Evolutionary conservation across 495 filamentous ascomycete genomes (phyloP).

Genomic region (Aspergillus funiculosus): DNA sequence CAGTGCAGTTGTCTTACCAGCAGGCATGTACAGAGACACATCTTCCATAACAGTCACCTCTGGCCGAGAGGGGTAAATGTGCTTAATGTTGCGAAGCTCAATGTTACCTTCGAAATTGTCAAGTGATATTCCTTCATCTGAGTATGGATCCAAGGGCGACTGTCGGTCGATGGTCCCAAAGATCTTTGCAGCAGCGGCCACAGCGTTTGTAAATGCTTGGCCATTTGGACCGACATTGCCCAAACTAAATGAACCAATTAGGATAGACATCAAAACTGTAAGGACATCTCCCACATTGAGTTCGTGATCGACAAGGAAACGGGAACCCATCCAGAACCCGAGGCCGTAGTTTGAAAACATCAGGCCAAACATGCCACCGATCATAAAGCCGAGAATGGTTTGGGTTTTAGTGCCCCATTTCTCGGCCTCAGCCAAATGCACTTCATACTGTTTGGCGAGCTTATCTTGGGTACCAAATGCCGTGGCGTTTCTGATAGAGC

Average conservation of each 20-base stretch:
- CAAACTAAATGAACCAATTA: conserved; percentile 87
- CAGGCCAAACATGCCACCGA: conserved; percentile 73
- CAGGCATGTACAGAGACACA: conserved; percentile 70
- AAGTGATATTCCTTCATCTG: conserved; percentile 62
- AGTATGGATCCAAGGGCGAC: conserved; percentile 81
- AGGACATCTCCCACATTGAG: conserved; percentile 50
- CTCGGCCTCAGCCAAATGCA: conserved; percentile 64
- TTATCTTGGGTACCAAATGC: conserved; percentile 91
- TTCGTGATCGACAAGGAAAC: conserved; percentile 65
- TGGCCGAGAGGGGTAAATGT: conserved; percentile 88
- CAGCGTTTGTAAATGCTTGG: conserved; percentile 74
- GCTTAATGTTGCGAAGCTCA: conserved; percentile 77
- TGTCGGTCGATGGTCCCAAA: conserved; percentile 83
- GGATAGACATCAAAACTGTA: conserved; percentile 80
- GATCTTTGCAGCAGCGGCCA: conserved; percentile 85
- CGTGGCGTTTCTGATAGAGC: conserved; percentile 85
- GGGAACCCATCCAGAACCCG: conserved; percentile 91
- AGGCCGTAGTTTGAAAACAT: conserved; percentile 87
- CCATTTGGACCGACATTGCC: conserved; percentile 83
- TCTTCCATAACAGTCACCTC: conserved; percentile 83
- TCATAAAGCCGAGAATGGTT: conserved; percentile 62
- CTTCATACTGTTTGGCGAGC: conserved; percentile 77
- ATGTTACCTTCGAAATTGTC: conserved; percentile 70
- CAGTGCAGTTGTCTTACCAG: conserved; percentile 82
- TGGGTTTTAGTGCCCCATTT: conserved; percentile 73